A percentile compares a stretch with the other conserved stretches of the same genome.
These are phyloP conservation scores for Spizellomyces punctatus DNA, from an alignment of 192 early-diverging fungal species.

Conservation along the genomic window DNA sequence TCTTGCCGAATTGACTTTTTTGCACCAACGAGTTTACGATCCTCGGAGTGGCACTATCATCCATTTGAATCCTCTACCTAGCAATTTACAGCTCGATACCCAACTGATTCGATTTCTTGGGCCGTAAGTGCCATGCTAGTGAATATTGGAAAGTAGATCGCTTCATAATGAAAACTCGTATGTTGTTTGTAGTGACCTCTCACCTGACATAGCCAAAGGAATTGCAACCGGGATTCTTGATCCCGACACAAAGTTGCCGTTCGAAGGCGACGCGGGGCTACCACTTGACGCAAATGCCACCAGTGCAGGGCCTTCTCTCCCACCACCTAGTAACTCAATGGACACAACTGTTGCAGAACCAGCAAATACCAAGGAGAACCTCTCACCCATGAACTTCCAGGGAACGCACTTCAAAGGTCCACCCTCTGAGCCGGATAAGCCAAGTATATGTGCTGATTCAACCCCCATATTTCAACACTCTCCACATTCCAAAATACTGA, in stretches of 20 bases:
- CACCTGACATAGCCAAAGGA: constrained; percentile 49
- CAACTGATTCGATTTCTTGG: constrained; percentile 59
- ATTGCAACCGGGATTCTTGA: constrained; percentile 67
- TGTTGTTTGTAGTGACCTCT: constrained; percentile 43
- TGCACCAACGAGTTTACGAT: constrained; percentile 89
- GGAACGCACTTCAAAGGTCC: not conserved
- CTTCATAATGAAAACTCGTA: not conserved
- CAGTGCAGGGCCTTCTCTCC: not conserved
- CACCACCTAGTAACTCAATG: too few relatives aligned
- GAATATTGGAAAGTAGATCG: not conserved
- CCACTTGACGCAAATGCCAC: not conserved
- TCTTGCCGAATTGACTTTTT: constrained; percentile 84
- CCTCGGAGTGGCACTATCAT: constrained; percentile 53
- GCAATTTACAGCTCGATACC: constrained; percentile 38
- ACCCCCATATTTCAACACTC: not conserved
- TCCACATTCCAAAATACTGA: not conserved
- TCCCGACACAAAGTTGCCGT: constrained; percentile 59
- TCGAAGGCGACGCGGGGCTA: constrained; percentile 23
- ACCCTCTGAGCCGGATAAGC: not conserved
- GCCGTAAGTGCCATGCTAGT: constrained; percentile 42
- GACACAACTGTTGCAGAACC: not conserved
- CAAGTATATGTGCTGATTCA: not conserved
- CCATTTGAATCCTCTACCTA: constrained; percentile 59
- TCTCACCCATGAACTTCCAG: not conserved
- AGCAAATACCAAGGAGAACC: not conserved